Conservation (phyloP, 257 asterid species). For the Solanum sitiens region DNA sequence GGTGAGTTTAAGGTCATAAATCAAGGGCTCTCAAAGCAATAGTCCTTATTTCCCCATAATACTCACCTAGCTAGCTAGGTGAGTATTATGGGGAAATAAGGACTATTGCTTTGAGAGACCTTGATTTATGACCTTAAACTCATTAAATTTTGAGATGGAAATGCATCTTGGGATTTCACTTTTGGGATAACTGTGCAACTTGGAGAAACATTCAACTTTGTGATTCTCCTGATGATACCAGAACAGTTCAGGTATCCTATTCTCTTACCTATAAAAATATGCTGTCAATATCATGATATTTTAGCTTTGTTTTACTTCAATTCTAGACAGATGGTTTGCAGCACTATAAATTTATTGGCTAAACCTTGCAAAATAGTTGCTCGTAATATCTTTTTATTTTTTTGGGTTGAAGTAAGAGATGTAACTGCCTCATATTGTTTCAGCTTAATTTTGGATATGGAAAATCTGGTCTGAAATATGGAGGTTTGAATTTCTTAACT, state of each 20-base stretch:
- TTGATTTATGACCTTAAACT: neutral
- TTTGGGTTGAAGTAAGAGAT: neutral
- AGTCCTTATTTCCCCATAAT: neutral
- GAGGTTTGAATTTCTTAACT: neutral
- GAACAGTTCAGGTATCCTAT: neutral
- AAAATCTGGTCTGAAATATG: neutral
- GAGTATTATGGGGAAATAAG: neutral
- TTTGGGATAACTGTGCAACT: neutral
- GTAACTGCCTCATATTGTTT: neutral
- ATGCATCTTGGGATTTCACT: neutral
- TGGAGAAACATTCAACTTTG: neutral
- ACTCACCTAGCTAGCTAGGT: neutral
- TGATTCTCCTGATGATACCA: neutral
- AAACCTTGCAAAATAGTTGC: neutral
- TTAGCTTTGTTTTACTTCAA: neutral
- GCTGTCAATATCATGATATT: neutral
- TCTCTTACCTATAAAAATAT: neutral
- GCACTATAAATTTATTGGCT: neutral
- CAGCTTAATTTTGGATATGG: neutral
- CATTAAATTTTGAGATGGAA: neutral
- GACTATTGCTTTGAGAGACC: neutral
- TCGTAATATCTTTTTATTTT: neutral
- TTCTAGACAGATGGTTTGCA: neutral
- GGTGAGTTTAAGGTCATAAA: neutral
- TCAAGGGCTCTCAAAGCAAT: neutral